phyloP scores from a whole-genome alignment of 108 stramenopile genomes.

The Pseudonitzschia pungens region DNA sequence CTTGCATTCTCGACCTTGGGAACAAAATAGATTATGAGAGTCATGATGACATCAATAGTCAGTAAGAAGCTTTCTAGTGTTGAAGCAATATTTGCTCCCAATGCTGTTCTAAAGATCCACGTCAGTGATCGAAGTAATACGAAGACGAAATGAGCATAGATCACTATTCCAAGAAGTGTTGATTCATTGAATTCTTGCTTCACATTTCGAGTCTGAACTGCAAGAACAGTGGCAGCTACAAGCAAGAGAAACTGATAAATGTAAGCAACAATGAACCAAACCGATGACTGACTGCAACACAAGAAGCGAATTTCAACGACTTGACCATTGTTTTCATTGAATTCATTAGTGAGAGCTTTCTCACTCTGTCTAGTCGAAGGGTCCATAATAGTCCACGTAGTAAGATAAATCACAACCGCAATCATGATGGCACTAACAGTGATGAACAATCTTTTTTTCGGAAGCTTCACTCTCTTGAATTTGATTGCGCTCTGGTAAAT shows the following conservation, averaged over 20 bases:
- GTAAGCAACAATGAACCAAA: slow-evolving; percentile 14
- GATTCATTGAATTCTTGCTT: slow-evolving; percentile 39
- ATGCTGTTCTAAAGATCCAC: neutral
- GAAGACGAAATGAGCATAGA: slow-evolving; percentile 32
- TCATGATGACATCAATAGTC: slow-evolving; percentile 13
- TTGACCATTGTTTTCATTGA: slow-evolving; percentile 7
- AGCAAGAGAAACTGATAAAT: slow-evolving; percentile 21
- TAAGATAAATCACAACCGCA: slow-evolving; percentile 30
- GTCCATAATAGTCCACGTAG: slow-evolving; percentile 31
- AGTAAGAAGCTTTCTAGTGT: slow-evolving; percentile 7
- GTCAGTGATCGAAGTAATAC: slow-evolving; percentile 1
- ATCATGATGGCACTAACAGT: slow-evolving; percentile 16
- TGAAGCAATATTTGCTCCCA: neutral
- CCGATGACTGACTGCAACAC: slow-evolving; percentile 15
- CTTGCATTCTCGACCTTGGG: slow-evolving; percentile 30
- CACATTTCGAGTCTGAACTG: slow-evolving; percentile 22
- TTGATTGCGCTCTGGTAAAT: slow-evolving; percentile 21
- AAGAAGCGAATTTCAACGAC: neutral
- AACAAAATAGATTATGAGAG: slow-evolving; percentile 23
- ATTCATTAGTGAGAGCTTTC: slow-evolving; percentile 4
- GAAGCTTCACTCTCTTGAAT: slow-evolving; percentile 33
- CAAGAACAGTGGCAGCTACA: slow-evolving; percentile 24
- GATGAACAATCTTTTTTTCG: slow-evolving; percentile 19
- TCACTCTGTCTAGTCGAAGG: slow-evolving; percentile 11
- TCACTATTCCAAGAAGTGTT: slow-evolving; percentile 14